phyloP scores from a whole-genome alignment of 305 asterid genomes.

The Fraxinus floribunda region DNA sequence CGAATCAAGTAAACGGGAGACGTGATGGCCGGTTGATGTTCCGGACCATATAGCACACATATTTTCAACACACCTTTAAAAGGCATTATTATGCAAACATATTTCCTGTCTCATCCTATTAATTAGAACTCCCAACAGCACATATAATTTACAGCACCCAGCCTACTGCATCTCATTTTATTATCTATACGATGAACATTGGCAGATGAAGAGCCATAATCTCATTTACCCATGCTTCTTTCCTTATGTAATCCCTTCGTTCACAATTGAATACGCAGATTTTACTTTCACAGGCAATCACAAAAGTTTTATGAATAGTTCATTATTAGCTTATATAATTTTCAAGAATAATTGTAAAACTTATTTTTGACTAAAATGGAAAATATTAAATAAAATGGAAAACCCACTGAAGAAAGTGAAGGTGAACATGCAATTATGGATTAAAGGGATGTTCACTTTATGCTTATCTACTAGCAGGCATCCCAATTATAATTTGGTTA shows the following conservation, averaged over 20 bases:
- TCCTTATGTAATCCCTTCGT: not conserved
- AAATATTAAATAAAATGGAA: not conserved
- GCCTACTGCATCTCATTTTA: not conserved
- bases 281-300: not conserved
- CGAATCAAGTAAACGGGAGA: not conserved
- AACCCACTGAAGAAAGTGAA: not conserved
- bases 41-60: not conserved
- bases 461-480: not conserved
- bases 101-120: not conserved
- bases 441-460: not conserved
- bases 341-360: not conserved
- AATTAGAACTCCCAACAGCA: not conserved
- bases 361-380: not conserved
- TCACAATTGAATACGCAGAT: not conserved
- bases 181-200: not conserved
- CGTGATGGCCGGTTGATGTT: not conserved
- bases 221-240: slow-evolving; percentile 1
- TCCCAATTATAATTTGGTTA: not conserved
- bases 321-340: not conserved
- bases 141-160: not conserved
- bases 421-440: not conserved
- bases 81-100: not conserved
- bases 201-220: not conserved
- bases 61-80: not conserved
- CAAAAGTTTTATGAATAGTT: not conserved